phyloP scores from a whole-genome alignment of 2,329 filamentous ascomycete species.

The Podosphaera leucotricha region DNA sequence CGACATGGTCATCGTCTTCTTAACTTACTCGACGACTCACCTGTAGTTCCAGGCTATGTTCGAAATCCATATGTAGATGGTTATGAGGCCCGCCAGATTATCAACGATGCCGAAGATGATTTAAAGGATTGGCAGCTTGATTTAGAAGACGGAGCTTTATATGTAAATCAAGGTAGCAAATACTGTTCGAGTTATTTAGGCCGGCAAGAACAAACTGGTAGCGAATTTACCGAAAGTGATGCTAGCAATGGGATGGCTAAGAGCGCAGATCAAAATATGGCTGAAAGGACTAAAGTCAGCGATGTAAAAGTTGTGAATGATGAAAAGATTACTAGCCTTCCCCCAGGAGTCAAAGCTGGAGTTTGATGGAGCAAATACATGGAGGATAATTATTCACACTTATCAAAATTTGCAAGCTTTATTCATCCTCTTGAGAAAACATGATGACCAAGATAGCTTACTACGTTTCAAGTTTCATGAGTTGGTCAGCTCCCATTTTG shows the following conservation, averaged over 20 bases:
- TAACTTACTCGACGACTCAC: constrained; percentile 67
- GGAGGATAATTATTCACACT: no score
- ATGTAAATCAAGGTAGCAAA: neutral
- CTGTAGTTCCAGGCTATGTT: constrained; percentile 66
- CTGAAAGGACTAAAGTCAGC: no score
- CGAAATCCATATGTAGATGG: constrained; percentile 43
- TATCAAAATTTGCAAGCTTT: no score
- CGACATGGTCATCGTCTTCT: constrained; percentile 72
- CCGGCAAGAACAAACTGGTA: neutral
- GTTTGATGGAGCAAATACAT: no score
- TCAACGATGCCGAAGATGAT: constrained; percentile 82
- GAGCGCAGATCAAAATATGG: neutral
- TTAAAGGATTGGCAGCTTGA: constrained; percentile 44
- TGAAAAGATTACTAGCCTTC: no score
- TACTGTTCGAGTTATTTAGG: neutral
- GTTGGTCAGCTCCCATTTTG: no score
- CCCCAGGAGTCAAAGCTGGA: no score
- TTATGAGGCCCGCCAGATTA: constrained; percentile 52
- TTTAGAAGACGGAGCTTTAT: constrained; percentile 11
- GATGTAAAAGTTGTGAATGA: no score
- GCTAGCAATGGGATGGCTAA: neutral
- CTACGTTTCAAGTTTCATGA: no score
- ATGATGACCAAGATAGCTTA: no score
- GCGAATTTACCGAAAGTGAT: neutral
- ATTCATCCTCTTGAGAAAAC: no score